Evolutionary conservation across 495 filamentous ascomycete genomes (phyloP).

Genomic region (Neurospora intermedia): DNA sequence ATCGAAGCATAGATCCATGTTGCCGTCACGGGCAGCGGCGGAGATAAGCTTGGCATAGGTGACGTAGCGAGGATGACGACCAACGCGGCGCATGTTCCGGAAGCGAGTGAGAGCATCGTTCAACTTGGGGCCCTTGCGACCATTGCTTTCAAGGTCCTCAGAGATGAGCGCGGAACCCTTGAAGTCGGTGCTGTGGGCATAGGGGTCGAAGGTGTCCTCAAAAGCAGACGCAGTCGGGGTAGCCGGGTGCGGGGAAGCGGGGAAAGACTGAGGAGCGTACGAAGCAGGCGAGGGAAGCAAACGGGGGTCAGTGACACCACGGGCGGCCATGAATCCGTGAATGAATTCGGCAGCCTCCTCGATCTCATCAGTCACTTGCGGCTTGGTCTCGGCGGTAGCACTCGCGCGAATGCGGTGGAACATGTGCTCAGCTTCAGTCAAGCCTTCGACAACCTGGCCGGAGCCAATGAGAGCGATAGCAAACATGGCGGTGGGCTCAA

Average conservation of each 20-base stretch:
- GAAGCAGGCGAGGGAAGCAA: constrained; percentile 22
- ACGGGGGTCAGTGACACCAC: constrained; percentile 36
- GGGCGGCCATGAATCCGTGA: constrained; percentile 58
- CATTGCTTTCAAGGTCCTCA: constrained; percentile 69
- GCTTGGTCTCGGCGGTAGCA: constrained; percentile 25
- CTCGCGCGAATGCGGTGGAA: constrained; percentile 64
- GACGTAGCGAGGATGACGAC: constrained; percentile 86
- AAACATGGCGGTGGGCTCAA: constrained; percentile 83
- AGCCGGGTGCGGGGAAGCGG: constrained; percentile 26
- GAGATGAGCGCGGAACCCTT: constrained; percentile 83
- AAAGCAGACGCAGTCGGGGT: constrained; percentile 32
- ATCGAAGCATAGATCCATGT: constrained; percentile 71
- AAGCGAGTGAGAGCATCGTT: constrained; percentile 74
- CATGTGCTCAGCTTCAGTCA: constrained; percentile 68
- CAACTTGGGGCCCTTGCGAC: constrained; percentile 58
- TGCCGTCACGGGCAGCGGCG: constrained; percentile 71
- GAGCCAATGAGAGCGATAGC: constrained; percentile 70
- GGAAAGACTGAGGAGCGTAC: constrained; percentile 17
- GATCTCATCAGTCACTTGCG: constrained; percentile 63
- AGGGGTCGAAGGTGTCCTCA: constrained; percentile 81
- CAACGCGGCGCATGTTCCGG: constrained; percentile 83
- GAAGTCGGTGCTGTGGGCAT: constrained; percentile 80
- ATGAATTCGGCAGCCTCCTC: constrained; percentile 82
- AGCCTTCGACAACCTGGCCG: constrained; percentile 64
- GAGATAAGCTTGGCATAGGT: constrained; percentile 92